Evolutionary conservation across 164 flowering plant species (phyloP).

Genomic region (Vitis labrusca): DNA sequence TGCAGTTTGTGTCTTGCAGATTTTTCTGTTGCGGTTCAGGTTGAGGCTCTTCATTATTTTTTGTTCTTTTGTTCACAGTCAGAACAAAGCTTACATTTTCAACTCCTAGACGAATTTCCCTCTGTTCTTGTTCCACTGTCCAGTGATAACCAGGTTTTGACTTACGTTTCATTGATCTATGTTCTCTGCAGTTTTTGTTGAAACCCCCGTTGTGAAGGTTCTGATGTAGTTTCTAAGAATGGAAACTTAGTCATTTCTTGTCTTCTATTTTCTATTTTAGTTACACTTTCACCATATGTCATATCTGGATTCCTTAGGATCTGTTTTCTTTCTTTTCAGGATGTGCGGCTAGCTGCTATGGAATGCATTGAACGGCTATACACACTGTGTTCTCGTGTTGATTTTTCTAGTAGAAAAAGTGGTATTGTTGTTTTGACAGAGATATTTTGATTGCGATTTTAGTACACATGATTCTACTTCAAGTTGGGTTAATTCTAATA

Average conservation of each 20-base stretch:
- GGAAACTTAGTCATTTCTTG: background rate
- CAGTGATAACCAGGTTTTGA: constrained; percentile 69
- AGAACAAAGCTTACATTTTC: constrained; percentile 33
- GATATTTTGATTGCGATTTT: background rate
- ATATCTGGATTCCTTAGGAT: background rate
- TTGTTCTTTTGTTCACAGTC: constrained; percentile 45
- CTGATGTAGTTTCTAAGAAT: no score
- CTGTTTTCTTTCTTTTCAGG: constrained; percentile 35
- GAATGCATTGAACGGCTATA: constrained; percentile 60
- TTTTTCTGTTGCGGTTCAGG: constrained; percentile 52
- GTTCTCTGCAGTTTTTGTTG: background rate
- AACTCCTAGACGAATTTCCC: constrained; percentile 61
- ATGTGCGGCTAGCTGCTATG: constrained; percentile 62
- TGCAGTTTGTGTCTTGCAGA: constrained; percentile 38
- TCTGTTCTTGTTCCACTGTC: constrained; percentile 77
- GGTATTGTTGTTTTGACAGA: constrained; percentile 32
- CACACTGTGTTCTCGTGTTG: constrained; percentile 36
- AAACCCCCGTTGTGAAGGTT: no score
- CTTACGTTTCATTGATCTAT: background rate
- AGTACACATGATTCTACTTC: background rate
- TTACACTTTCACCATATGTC: no score
- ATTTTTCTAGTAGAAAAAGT: constrained; percentile 40
- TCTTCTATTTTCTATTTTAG: background rate
- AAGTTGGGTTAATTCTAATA: constrained; percentile 5
- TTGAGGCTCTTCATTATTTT: constrained; percentile 67